Evolutionary conservation across 225 moss, liverwort and hornwort genomes (phyloP), one percentile per base, ranked within the genome.

Genomic region (Bryum argenteum): DNA sequence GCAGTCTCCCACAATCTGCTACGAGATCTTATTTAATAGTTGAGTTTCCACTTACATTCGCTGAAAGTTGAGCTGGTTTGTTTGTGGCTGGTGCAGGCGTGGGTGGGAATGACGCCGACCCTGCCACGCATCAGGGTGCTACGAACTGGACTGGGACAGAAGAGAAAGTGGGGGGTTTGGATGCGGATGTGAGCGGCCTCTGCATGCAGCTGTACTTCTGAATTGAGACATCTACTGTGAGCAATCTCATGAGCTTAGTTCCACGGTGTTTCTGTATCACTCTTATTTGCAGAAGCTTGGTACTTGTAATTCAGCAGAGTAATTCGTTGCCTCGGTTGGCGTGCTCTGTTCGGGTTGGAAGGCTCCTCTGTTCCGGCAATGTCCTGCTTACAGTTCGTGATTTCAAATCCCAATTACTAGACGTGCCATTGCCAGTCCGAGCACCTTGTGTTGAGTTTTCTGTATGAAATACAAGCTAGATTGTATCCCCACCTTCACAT

Each of bases 121-220:
- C 63, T 24, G 63, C 18, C 24, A 72, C 72, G 13, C 72, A 72
- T 44, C 38, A 21, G 11, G 63, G 86, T 28, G 86, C 75, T 56
- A 53, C 78, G 11, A 9, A 16, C 3, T 53, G 16, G 0, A 57
- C 71, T 26, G 89, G 91, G 16, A 69, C 48, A 48, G 60, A 55
- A 11, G 82, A 48, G 9, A 79, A 41, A 14, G 53, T 89, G 23
- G 82, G 66, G 6, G 89, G 79, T 7, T 41, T 87, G 41, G 52
- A 45, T n/a, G 82, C 70, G 11, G 89, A 91, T 64, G 28, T 83
- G 14, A 82, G 65, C 67, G 84, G 75, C 87, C 7, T 70, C 74
- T 7, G 48, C 81, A 58, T 7, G 48, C 81, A 58, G 87, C 89
- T 39, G 61, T 91, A 28, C 63, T 89, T 37, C 24, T 91, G 8